These are phyloP conservation scores for Goffeauzyma gilvescens DNA, from an alignment of 768 basidiomycete species.

Conservation along the genomic window DNA sequence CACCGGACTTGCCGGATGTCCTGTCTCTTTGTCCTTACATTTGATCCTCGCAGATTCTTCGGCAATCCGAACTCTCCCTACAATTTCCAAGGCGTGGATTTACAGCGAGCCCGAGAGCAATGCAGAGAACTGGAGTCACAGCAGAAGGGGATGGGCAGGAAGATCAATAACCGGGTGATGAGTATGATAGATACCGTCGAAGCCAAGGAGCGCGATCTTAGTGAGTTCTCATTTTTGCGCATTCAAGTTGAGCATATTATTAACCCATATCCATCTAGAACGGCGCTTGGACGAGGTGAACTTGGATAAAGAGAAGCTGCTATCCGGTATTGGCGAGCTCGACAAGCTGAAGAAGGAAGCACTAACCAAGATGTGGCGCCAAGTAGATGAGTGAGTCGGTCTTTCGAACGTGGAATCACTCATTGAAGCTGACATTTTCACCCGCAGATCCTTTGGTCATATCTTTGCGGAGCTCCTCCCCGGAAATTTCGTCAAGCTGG, in stretches of 20 bases:
- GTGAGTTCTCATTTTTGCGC: no score
- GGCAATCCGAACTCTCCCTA: slow-evolving; percentile 63
- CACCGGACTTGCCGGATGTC: neutral
- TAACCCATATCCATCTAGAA: no score
- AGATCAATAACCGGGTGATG: slow-evolving; percentile 84
- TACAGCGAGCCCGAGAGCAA: slow-evolving; percentile 43
- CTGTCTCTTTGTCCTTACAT: no score
- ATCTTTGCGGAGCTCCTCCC: slow-evolving; percentile 92
- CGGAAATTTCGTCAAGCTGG: slow-evolving; percentile 86
- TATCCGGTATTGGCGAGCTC: slow-evolving; percentile 76
- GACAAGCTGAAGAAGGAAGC: slow-evolving; percentile 89
- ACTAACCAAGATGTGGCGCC: slow-evolving; percentile 83
- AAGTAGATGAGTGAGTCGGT: slow-evolving; percentile 61
- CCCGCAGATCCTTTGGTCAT: slow-evolving; percentile 67
- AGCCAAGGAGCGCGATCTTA: no score
- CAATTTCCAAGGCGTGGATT: slow-evolving; percentile 53
- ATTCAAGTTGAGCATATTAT: no score
- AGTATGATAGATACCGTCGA: slow-evolving; percentile 88
- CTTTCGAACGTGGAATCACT: neutral
- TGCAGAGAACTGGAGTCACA: slow-evolving; percentile 54
- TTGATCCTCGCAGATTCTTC: slow-evolving; percentile 54
- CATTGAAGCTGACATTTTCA: neutral
- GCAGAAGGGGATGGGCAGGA: slow-evolving; percentile 79
- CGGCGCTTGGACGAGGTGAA: no score
- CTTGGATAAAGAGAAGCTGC: slow-evolving; percentile 89